These are phyloP conservation scores for Aspergillus aculeatinus DNA, from an alignment of 2,329 filamentous ascomycete genomes.

Conservation along the genomic window DNA sequence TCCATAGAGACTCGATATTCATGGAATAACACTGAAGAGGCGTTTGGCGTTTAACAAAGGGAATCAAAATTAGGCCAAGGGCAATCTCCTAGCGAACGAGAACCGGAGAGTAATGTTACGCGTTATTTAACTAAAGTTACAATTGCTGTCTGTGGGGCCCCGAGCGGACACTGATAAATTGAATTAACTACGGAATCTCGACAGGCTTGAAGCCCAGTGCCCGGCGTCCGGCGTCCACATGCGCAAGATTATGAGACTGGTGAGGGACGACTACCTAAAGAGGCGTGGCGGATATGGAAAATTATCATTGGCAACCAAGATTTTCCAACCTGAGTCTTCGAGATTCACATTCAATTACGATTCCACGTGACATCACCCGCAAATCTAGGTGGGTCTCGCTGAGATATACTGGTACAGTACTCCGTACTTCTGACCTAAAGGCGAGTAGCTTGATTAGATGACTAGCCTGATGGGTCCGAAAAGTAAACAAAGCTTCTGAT, in stretches of 20 bases:
- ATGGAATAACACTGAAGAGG: neutral
- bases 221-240: neutral
- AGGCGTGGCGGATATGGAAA: too few species aligned
- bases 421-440: too few species aligned
- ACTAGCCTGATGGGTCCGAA: too few species aligned
- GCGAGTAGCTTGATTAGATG: too few species aligned
- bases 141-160: neutral
- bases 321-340: neutral
- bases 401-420: neutral
- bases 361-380: neutral
- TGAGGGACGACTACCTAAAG: neutral
- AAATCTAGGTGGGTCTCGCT: neutral
- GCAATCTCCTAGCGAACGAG: neutral
- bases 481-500: too few species aligned
- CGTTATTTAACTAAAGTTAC: neutral
- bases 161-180: too few species aligned
- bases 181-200: too few species aligned
- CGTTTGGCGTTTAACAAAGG: neutral
- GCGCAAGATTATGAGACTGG: neutral
- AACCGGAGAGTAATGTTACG: neutral
- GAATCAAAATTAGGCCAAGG: neutral
- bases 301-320: too few species aligned
- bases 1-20: constrained; percentile 17
- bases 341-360: neutral
- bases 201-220: neutral